These are phyloP conservation scores for Thielaviopsis euricoi DNA, from an alignment of 2,329 filamentous ascomycete genomes.

Conservation along the genomic window DNA sequence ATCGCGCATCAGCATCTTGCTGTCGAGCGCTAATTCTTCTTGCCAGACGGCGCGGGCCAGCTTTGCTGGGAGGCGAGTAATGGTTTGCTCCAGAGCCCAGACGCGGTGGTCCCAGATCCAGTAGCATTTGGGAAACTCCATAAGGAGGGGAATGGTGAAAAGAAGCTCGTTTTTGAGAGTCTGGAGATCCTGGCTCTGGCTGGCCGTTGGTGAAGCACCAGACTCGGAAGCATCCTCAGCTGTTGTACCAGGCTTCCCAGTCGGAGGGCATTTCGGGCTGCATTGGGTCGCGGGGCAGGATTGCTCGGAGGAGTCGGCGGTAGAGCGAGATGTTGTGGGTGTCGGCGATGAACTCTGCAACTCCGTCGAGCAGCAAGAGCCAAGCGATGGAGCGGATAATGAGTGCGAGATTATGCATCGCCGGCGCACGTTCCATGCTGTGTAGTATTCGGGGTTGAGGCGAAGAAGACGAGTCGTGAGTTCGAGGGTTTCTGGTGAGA, in stretches of 20 bases:
- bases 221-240: constrained; percentile 21
- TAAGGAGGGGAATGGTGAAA: constrained; percentile 71
- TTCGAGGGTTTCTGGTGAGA: constrained; percentile 40
- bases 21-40: constrained; percentile 64
- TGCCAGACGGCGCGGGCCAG: constrained; percentile 57
- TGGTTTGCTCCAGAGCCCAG: constrained; percentile 66
- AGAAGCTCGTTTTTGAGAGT: constrained; percentile 56
- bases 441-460: constrained; percentile 79
- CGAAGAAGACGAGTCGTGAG: constrained; percentile 57
- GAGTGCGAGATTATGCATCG: constrained; percentile 44
- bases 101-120: constrained; percentile 97
- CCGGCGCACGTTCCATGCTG: constrained; percentile 78
- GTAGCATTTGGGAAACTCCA: constrained; percentile 89
- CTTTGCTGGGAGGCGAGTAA: constrained; percentile 38
- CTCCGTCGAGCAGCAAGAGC: constrained; percentile 36
- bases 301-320: constrained; percentile 39
- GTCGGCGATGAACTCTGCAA: constrained; percentile 36
- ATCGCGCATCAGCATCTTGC: constrained; percentile 78
- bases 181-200: constrained; percentile 21
- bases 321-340: constrained; percentile 44
- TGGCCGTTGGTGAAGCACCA: not conserved
- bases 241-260: constrained; percentile 40
- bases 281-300: constrained; percentile 35
- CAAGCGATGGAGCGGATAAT: constrained; percentile 36
- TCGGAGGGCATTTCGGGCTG: constrained; percentile 28